Evolutionary conservation across 495 filamentous ascomycete species (phyloP).

Genomic region (Podospora conica): DNA sequence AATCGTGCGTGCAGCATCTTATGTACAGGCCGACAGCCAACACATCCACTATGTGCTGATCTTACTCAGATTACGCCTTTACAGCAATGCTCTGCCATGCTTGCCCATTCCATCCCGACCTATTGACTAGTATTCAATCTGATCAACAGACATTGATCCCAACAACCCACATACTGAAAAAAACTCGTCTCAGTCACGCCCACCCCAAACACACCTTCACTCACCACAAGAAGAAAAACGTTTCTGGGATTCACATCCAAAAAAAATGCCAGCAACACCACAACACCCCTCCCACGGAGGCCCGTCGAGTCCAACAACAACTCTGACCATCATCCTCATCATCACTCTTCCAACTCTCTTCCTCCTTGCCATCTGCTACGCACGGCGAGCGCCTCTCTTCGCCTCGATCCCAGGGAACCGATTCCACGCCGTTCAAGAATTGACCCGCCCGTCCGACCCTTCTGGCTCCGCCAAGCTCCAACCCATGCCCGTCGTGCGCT

Average conservation of each 20-base stretch:
- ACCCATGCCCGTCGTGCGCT: background rate
- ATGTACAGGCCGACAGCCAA: background rate
- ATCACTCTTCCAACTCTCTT: conserved; percentile 11
- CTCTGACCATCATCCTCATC: conserved; percentile 11
- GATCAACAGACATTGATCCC: too few relatives aligned
- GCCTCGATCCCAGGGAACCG: background rate
- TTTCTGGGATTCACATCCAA: too few relatives aligned
- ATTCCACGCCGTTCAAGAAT: background rate
- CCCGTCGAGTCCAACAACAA: background rate
- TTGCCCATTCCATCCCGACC: background rate
- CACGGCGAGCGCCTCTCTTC: conserved; percentile 7
- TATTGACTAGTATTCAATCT: background rate
- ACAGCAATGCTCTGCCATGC: background rate
- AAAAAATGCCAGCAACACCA: background rate
- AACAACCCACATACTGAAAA: too few relatives aligned
- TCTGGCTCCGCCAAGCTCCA: background rate
- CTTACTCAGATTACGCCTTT: background rate
- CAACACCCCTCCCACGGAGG: background rate
- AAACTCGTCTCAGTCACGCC: too few relatives aligned
- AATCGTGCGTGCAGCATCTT: background rate
- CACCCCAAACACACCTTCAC: too few relatives aligned
- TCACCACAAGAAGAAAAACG: too few relatives aligned
- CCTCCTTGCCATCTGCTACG: conserved; percentile 7
- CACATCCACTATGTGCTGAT: background rate
- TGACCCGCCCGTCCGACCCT: background rate